These are phyloP conservation scores for Psilocybe cubensis DNA, from an alignment of 768 basidiomycete genomes.

Conservation along the genomic window DNA sequence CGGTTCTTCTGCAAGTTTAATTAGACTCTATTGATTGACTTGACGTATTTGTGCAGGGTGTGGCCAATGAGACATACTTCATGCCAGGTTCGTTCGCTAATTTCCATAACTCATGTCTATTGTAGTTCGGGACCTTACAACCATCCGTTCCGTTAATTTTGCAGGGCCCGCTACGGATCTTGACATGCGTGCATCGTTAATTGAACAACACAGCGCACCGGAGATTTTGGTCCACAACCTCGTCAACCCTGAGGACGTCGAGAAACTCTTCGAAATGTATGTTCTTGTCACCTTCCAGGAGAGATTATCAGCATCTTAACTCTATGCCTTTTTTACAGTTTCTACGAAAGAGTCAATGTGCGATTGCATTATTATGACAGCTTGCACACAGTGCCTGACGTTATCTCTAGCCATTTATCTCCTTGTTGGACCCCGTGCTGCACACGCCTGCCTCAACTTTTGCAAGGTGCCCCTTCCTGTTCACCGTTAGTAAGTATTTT, in stretches of 20 bases:
- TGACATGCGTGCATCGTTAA: conserved; percentile 66
- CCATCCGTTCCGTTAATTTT: conserved; percentile 4
- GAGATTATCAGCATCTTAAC: background rate
- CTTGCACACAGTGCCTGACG: conserved; percentile 11
- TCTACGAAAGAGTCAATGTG: conserved; percentile 73
- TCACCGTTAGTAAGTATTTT: conserved; percentile 75
- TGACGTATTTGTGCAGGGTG: conserved; percentile 51
- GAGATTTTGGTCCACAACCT: conserved; percentile 83
- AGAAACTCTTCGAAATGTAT: conserved; percentile 83
- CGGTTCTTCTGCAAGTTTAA: conserved; percentile 1
- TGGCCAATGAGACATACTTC: conserved; percentile 82
- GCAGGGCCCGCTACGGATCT: conserved; percentile 76
- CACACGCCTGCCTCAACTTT: conserved; percentile 83
- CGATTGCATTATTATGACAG: conserved; percentile 21
- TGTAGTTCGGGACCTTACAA: background rate
- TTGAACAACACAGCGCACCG: conserved; percentile 79
- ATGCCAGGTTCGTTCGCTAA: conserved; percentile 62
- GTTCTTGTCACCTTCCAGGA: conserved; percentile 29
- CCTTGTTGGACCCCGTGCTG: conserved; percentile 77
- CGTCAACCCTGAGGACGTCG: conserved; percentile 77
- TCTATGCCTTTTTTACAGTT: conserved; percentile 43
- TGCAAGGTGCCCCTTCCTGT: conserved; percentile 86
- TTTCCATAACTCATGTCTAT: conserved; percentile 2
- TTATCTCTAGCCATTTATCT: conserved; percentile 58
- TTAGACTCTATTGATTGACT: background rate